Conservation (phyloP, 371 early-diverging fungal genomes). For the Apophysomyces sp. region DNA sequence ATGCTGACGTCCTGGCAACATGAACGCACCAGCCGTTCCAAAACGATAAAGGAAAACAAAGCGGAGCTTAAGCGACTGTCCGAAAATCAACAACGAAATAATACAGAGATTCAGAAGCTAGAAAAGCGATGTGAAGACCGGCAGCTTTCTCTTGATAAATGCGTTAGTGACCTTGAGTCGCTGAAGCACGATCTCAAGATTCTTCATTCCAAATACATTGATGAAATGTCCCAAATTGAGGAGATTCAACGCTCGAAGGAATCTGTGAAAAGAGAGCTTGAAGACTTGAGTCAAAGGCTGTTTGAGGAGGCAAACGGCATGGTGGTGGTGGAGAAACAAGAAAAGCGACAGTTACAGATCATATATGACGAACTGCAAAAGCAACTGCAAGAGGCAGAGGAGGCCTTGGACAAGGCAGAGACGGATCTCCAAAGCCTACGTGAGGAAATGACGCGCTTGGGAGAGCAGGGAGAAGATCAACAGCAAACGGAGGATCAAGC, state of each 20-base stretch:
- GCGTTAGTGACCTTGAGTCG: slow-evolving; percentile 73
- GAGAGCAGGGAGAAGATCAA: not conserved
- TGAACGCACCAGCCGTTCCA: slow-evolving; percentile 8
- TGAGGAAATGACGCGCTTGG: slow-evolving; percentile 14
- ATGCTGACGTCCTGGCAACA: slow-evolving; percentile 12
- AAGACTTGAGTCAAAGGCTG: slow-evolving; percentile 69
- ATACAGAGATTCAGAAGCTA: not conserved
- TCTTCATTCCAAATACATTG: slow-evolving; percentile 83
- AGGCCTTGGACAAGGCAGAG: slow-evolving; percentile 17
- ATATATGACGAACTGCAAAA: slow-evolving; percentile 56
- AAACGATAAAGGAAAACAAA: slow-evolving; percentile 9
- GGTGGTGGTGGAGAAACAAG: slow-evolving; percentile 74
- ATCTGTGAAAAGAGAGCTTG: slow-evolving; percentile 69
- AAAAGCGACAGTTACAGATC: slow-evolving; percentile 46
- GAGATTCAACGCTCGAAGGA: slow-evolving; percentile 66
- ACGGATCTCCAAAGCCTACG: slow-evolving; percentile 21
- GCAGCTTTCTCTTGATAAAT: slow-evolving; percentile 25
- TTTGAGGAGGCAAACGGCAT: slow-evolving; percentile 90
- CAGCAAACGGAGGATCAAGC: slow-evolving; percentile 4
- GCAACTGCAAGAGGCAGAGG: slow-evolving; percentile 42
- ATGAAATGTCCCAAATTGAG: slow-evolving; percentile 59
- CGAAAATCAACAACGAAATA: slow-evolving; percentile 1
- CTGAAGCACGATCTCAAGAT: slow-evolving; percentile 75
- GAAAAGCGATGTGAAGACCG: not conserved
- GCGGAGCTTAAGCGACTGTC: slow-evolving; percentile 7